Base-by-base conservation (phyloP, 345 rosid species). In the Trapa bicornis region DNA sequence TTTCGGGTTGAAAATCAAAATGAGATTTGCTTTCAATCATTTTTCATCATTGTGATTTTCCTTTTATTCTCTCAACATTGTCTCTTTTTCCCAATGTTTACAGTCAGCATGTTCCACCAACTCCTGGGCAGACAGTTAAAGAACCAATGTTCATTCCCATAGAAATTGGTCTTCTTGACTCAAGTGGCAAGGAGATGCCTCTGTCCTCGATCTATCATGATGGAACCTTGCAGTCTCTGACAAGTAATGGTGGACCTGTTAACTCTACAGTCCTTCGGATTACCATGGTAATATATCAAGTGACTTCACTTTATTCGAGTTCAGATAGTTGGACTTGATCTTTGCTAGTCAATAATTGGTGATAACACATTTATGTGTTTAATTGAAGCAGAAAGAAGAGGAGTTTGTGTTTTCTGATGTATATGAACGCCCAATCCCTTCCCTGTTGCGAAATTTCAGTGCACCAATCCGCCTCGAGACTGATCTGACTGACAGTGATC, bases 91-190 rank as follows among this genome's bases (percentile, higher is more conserved):
- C 29, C 29, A 22, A 22, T 22, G 29, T 22, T 67, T 42, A 38
- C 78, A 94, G 99, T 72, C 99, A 94, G 82, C 91, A 85, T 79
- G 83, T 84, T 43, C 93, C 93, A 3, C 80, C 91, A 1, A 91
- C 96, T 69, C 92, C 99, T 2, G 97, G 97, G 52, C 99, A 94
- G 78, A 84, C 89, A 54, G 68, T 80, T 75, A 94, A 94, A 76
- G 97, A 94, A 60, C 85, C 96, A 36, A 91, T 84, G 87, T 91
- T 91, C 83, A 85, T 91, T 79, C 99, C 96, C 4, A 83, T 94
- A 62, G 85, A 78, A 14, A 71, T 87, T 47, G 96, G 97, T 73
- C 83, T 94, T 52, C 78, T 94, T 68, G 85, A 84, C 80, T 83
- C 92, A 10, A 81, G 72, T 66, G 99, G 99, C 65, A 89, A 86